These are phyloP conservation scores for Colletotrichum sidae DNA, from an alignment of 2,329 filamentous ascomycete genomes.

Conservation along the genomic window DNA sequence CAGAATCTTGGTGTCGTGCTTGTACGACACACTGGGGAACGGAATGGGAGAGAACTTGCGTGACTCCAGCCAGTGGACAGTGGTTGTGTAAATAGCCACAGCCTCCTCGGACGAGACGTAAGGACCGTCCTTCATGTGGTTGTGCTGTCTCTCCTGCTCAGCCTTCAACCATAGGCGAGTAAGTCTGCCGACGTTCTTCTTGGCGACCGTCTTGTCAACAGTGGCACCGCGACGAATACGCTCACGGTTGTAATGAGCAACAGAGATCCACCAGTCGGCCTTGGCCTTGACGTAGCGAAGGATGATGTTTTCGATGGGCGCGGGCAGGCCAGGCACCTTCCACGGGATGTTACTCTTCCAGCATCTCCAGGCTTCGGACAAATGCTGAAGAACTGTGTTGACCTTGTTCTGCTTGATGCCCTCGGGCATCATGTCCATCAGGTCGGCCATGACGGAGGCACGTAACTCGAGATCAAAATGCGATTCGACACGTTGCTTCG, in stretches of 20 bases:
- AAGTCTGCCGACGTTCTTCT: constrained; percentile 96
- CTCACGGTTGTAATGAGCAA: constrained; percentile 98
- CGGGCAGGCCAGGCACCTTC: constrained; percentile 97
- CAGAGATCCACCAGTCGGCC: constrained; percentile 99
- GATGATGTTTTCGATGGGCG: constrained; percentile 98
- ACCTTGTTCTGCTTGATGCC: constrained; percentile 99
- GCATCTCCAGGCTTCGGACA: constrained; percentile 98
- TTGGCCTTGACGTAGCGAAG: constrained; percentile 98
- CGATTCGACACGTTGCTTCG: constrained; percentile 98
- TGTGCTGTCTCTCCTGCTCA: constrained; percentile 98
- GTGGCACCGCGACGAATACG: constrained; percentile 96
- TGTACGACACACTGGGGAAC: constrained; percentile 98
- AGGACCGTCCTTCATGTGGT: constrained; percentile 99
- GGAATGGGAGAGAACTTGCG: constrained; percentile 98
- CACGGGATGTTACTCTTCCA: constrained; percentile 99
- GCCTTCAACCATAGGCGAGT: constrained; percentile 97
- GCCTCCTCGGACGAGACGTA: constrained; percentile 99
- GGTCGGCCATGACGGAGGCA: constrained; percentile 97
- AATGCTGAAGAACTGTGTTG: constrained; percentile 95
- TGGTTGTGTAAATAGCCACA: constrained; percentile 98
- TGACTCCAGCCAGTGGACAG: constrained; percentile 98
- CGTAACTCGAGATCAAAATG: constrained; percentile 98
- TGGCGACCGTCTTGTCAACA: constrained; percentile 98
- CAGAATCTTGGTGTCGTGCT: constrained; percentile 98
- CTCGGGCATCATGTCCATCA: constrained; percentile 99